Conservation (phyloP, 306 rosid genomes). For the Inga leiocalycina region DNA sequence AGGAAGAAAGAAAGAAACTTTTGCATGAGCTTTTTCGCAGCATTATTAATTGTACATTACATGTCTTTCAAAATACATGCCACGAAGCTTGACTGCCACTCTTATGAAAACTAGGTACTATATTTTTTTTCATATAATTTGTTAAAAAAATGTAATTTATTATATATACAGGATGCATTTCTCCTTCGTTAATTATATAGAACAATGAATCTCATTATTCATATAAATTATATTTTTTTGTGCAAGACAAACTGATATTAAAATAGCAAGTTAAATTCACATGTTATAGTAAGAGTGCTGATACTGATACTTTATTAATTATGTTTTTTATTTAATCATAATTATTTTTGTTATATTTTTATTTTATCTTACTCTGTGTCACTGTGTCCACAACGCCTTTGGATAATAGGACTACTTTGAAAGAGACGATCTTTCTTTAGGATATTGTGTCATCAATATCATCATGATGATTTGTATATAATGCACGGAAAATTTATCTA, state of each 20-base stretch:
- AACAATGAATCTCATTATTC: background rate
- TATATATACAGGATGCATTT: background rate
- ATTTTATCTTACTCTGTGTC: background rate
- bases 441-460: background rate
- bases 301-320: background rate
- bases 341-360: background rate
- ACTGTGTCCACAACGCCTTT: background rate
- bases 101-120: background rate
- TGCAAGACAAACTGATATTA: too few species aligned
- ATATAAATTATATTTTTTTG: background rate
- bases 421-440: background rate
- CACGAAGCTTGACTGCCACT: background rate
- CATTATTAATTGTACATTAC: background rate
- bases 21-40: background rate
- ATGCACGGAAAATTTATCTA: background rate
- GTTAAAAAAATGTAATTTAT: background rate
- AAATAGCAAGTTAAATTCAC: too few species aligned
- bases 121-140: background rate
- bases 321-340: background rate
- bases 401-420: too few species aligned
- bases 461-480: background rate
- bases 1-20: background rate
- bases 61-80: background rate
- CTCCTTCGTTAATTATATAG: background rate
- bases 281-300: too few species aligned